These are phyloP conservation scores for Hypomontagnella submonticulosa DNA, from an alignment of 495 filamentous ascomycete genomes.

Conservation along the genomic window DNA sequence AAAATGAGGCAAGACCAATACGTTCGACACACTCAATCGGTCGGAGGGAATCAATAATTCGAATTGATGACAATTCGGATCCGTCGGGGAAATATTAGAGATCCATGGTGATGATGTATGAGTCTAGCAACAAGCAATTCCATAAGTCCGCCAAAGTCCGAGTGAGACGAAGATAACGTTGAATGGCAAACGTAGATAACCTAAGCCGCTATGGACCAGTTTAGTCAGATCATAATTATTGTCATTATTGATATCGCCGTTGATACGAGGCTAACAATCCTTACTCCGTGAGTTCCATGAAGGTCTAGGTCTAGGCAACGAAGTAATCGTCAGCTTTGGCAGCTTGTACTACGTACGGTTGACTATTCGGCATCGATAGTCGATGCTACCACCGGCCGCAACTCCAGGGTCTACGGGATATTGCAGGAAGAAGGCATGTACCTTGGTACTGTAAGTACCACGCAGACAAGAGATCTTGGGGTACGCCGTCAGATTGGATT, in stretches of 20 bases:
- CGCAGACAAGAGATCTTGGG: constrained; percentile 1
- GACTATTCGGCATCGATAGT: too few species aligned
- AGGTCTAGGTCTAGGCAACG: too few species aligned
- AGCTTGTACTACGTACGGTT: constrained; percentile 5
- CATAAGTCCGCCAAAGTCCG: constrained; percentile 44
- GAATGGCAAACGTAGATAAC: not conserved
- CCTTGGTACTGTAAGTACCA: constrained; percentile 7
- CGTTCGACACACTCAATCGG: constrained; percentile 3
- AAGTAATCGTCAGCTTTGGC: too few species aligned
- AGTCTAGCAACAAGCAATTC: constrained; percentile 3
- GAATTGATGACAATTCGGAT: constrained; percentile 32
- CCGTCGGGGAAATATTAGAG: constrained; percentile 28
- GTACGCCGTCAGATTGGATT: constrained; percentile 33
- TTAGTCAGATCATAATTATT: too few species aligned
- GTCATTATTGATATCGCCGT: too few species aligned
- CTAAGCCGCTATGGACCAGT: too few species aligned
- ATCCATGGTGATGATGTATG: constrained; percentile 15
- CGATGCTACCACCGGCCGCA: too few species aligned
- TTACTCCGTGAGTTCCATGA: too few species aligned
- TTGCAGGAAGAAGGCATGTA: not conserved
- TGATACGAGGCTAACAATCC: too few species aligned
- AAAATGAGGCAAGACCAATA: constrained; percentile 8
- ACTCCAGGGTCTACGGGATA: too few species aligned
- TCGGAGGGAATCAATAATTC: constrained; percentile 12
- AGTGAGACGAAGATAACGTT: constrained; percentile 7